Base-by-base conservation (phyloP, 352 stramenopile genomes). In the Phytophthora vignae region DNA sequence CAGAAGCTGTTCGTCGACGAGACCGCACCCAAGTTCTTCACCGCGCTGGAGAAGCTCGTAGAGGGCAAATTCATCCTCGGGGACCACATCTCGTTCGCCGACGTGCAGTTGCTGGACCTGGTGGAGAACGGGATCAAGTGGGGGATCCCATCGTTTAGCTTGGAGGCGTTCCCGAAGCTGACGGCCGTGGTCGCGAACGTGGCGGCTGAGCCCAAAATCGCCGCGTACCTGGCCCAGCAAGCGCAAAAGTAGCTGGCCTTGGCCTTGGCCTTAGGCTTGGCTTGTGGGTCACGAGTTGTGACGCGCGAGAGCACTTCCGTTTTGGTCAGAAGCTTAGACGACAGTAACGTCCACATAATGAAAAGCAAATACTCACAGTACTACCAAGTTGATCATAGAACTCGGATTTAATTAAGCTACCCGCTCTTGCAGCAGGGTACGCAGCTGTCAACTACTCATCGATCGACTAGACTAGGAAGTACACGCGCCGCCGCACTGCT, bases 1-100 rank as follows among this genome's bases (percentile, higher is more conserved):
- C 81, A 73, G 50, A 82, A 87, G 52, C 63, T 55, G 31, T 77
- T 84, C 44, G 29, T 83, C 3, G 69, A 82, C 11, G 73, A 86
- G 46, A 74, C 62, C 17, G 48, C 84, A 10, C 80, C 82, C 11
- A 78, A 75, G 64, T 49, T 59, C 2, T 64, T 95, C 25, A 44
- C 38, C 4, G 53, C 69, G 42, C 58, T 93, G 2, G 83, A 92
- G 71, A 74, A 64, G 29, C 52, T 80, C 15, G 72, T 92, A 17
- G 27, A 69, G 25, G 83, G 82, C 21, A 78, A 76, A 55, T 92
- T 86, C 58, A 79, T 93, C 57, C 64, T 80, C 3, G 85, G 84
- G n/a, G 83, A 90, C 38, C 75, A 77, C 48, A 9, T 74, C 15
- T 77, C 76, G 54, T 19, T 54, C 70, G 1, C 60, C 42, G 42